Conservation (phyloP, 2,329 filamentous ascomycete genomes). For the Aspergillus fructus region DNA sequence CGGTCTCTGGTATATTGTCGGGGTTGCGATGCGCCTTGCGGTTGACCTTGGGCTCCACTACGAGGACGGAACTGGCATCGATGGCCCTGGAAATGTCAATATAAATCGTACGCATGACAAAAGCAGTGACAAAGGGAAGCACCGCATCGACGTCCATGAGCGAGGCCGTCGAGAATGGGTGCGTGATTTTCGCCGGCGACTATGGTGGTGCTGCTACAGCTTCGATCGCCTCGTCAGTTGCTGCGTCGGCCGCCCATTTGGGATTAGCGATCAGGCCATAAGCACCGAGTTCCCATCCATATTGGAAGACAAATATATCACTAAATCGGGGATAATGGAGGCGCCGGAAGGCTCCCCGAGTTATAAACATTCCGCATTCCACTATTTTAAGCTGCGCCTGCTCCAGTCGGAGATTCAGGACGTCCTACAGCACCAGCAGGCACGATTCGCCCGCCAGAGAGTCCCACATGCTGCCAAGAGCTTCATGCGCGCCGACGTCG, state of each 20-base stretch:
- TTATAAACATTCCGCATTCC: slow-evolving; percentile 87
- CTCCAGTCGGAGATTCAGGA: slow-evolving; percentile 94
- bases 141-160: slow-evolving; percentile 53
- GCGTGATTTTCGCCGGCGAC: slow-evolving; percentile 76
- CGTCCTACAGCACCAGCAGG: slow-evolving; percentile 88
- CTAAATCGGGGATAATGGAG: slow-evolving; percentile 69
- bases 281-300: slow-evolving; percentile 92
- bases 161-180: slow-evolving; percentile 75
- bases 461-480: slow-evolving; percentile 65
- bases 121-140: slow-evolving; percentile 26
- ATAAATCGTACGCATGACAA: slow-evolving; percentile 14
- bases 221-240: slow-evolving; percentile 93
- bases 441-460: slow-evolving; percentile 69
- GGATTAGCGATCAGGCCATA: slow-evolving; percentile 93
- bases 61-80: slow-evolving; percentile 75
- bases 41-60: slow-evolving; percentile 91
- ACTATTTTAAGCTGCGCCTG: slow-evolving; percentile 85
- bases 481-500: slow-evolving; percentile 74
- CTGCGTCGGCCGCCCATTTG: slow-evolving; percentile 89
- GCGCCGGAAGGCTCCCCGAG: slow-evolving; percentile 65
- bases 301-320: slow-evolving; percentile 86
- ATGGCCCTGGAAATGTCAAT: slow-evolving; percentile 46
- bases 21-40: slow-evolving; percentile 84
- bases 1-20: slow-evolving; percentile 95
- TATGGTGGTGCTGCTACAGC: slow-evolving; percentile 98